Evolutionary conservation across 2,329 filamentous ascomycete species (phyloP), one percentile per base, ranked within the genome.

Genomic region (Botryotinia calthae): DNA sequence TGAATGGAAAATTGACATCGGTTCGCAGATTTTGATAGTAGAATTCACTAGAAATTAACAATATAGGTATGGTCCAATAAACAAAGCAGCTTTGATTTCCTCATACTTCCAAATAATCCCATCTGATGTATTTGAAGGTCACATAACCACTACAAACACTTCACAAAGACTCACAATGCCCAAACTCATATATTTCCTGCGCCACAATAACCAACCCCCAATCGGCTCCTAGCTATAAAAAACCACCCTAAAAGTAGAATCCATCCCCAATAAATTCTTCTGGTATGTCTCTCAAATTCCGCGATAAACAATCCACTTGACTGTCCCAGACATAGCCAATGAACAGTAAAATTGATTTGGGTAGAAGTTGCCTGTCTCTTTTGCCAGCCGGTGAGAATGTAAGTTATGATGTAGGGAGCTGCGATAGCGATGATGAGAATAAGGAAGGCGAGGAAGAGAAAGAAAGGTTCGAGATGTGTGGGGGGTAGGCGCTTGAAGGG

Each of bases 171-270:
- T 40, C 54, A 40, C 54, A 67, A 59, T 40, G 25, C 6, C 28
- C 42, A 62, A 72, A 42, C 25, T 48, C 70, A 31, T 46, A 44
- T 42, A 72, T 68, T 28, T 72, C 31, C 25, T 72, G 42, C 5
- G 54, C 28, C 18, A 72, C 42, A 56, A 61, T 20, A 37, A 61
- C n/a, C 40, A 37, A 66, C 9, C 40, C 51, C 54, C 62, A 67
- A 61, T 28, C 12, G 51, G 20, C 2, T 2, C 51, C 42, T 51
- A 72, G 10, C 40, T 61, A 58, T 67, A 54, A 42, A 2, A 58
- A 72, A 40, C 12, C 4, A 72, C 14, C 1, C 54, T 62, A 61
- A 72, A 2, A 61, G 20, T 16, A 61, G 22, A 31, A 67, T 66
- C 44, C 46, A 46, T 9, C 34, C 62, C 44, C 70, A 72, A 72